Evolutionary conservation across 345 rosid species (phyloP), one percentile per base, ranked within the genome.

Genomic region (Balakata baccata): DNA sequence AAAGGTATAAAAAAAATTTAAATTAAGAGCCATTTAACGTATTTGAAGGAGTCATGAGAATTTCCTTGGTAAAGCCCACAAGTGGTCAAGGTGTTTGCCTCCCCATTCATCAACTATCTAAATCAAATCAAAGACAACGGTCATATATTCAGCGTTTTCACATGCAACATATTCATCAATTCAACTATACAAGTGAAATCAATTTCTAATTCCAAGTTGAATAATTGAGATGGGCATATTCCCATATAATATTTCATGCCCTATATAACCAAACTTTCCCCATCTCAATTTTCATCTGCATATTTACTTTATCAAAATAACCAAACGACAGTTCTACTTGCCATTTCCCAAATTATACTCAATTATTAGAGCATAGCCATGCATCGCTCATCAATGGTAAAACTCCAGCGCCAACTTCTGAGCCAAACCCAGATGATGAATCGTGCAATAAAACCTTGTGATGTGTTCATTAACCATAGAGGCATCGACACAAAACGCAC

Each of bases 391-490:
- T 34, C 81, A 5, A 16, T 71, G 37, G 53, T 39, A 46, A 50
- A 52, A 23, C 43, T 80, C 66, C 75, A 69, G 6, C 79, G 77
- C 69, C 79, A 60, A 29, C 13, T 72, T 38, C 46, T 60, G 13
- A 61, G 38, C 52, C 74, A 41, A 47, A 25, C 64, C 73, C 77
- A 39, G 52, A 25, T 47, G 54, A 50, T 71, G 45, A 70, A 71
- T 51, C 77, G 75, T 0, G 68, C 56, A 12, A 10, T 56, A 0
- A 72, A 72, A 60, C 81, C 79, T 0, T 83, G 82, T 14, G 89
- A 90, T 37, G 92, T 90, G 66, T 89, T 90, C 87, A 86, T 90
- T 22, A 90, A 90, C 68, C 96, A 89, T 61, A 81, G 96, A 74
- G 88, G 96, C 8, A 18, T 80, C 17, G 97, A 89, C 84, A 89